Evolutionary conservation across 768 basidiomycete genomes (phyloP).

Genomic region (Pisolithus marmoratus): DNA sequence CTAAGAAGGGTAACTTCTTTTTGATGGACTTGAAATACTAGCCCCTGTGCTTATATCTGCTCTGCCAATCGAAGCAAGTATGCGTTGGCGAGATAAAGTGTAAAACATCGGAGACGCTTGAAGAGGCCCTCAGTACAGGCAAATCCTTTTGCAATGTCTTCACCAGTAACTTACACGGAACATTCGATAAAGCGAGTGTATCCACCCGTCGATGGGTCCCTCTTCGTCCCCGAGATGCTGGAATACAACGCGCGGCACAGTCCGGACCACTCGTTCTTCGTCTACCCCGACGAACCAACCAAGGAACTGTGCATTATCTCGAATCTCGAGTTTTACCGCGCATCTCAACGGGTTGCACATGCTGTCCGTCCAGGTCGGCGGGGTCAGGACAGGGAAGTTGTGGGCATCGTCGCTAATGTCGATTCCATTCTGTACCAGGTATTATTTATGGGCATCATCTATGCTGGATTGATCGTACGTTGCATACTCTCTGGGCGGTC

Average conservation of each 20-base stretch:
- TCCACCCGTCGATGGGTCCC: constrained; percentile 25
- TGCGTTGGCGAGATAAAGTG: neutral
- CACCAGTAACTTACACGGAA: neutral
- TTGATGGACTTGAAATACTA: too few species aligned
- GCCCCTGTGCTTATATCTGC: too few species aligned
- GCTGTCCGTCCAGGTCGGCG: constrained; percentile 29
- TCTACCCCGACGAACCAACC: constrained; percentile 21
- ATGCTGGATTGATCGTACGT: constrained; percentile 18
- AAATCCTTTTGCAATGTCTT: neutral
- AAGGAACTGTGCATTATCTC: constrained; percentile 25
- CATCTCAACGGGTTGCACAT: constrained; percentile 39
- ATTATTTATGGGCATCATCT: constrained; percentile 32
- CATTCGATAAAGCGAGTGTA: neutral
- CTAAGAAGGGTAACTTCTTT: too few species aligned
- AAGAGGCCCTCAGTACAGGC: neutral
- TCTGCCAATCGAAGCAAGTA: too few species aligned
- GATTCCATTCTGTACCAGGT: constrained; percentile 40
- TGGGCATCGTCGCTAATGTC: constrained; percentile 32
- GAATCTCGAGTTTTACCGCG: constrained; percentile 40
- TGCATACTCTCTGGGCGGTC: neutral
- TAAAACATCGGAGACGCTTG: neutral
- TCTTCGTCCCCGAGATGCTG: constrained; percentile 26
- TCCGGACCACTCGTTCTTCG: constrained; percentile 25
- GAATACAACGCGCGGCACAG: constrained; percentile 34
- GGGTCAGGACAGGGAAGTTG: constrained; percentile 27